These are phyloP conservation scores for Clarireedia paspali DNA, from an alignment of 2,329 filamentous ascomycete species.

Conservation along the genomic window DNA sequence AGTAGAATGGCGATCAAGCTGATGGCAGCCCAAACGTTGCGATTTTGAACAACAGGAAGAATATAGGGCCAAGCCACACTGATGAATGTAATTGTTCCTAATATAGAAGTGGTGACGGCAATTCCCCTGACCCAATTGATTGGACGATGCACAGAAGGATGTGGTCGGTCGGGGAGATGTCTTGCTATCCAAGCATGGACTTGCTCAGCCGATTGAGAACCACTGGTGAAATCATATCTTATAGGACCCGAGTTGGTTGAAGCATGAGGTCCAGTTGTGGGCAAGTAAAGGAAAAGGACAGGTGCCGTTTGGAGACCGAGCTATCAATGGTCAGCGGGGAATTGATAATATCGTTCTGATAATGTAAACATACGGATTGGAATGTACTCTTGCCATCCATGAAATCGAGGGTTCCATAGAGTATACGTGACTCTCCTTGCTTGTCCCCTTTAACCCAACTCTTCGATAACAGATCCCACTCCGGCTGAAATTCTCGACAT, in stretches of 20 bases:
- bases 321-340: slow-evolving; percentile 38
- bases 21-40: slow-evolving; percentile 87
- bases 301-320: slow-evolving; percentile 91
- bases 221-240: slow-evolving; percentile 77
- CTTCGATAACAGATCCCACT: slow-evolving; percentile 80
- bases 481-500: slow-evolving; percentile 85
- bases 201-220: slow-evolving; percentile 66
- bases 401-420: slow-evolving; percentile 87
- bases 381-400: slow-evolving; percentile 76
- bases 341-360: neutral
- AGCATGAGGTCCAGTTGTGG: slow-evolving; percentile 75
- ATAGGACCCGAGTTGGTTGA: slow-evolving; percentile 59
- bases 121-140: slow-evolving; percentile 79
- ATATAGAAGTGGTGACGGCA: slow-evolving; percentile 56
- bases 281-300: slow-evolving; percentile 78
- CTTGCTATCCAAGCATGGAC: slow-evolving; percentile 72
- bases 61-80: slow-evolving; percentile 72
- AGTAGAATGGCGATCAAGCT: slow-evolving; percentile 84
- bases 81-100: slow-evolving; percentile 61
- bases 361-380: slow-evolving; percentile 56
- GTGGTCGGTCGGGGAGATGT: slow-evolving; percentile 69
- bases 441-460: slow-evolving; percentile 86
- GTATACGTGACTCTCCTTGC: slow-evolving; percentile 59
- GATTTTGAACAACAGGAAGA: slow-evolving; percentile 74
- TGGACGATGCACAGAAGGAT: slow-evolving; percentile 72